phyloP scores from a whole-genome alignment of 2,329 filamentous ascomycete species.

The Xylariaceae sp. region DNA sequence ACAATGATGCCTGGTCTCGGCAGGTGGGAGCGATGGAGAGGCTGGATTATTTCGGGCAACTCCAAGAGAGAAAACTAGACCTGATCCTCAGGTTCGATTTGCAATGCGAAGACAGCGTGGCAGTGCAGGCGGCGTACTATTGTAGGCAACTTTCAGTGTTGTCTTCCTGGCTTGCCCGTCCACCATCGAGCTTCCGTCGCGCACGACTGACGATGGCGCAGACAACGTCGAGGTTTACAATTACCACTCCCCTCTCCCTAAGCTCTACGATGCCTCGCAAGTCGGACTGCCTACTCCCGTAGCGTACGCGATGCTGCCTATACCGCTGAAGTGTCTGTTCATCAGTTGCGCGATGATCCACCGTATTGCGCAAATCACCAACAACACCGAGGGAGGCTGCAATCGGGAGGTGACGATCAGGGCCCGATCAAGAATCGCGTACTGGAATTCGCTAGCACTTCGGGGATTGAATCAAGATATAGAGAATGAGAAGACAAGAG shows the following conservation, averaged over 20 bases:
- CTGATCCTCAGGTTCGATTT: slow-evolving; percentile 14
- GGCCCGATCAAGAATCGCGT: slow-evolving; percentile 13
- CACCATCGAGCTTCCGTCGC: too few relatives aligned
- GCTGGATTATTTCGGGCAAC: neutral
- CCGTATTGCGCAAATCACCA: slow-evolving; percentile 7
- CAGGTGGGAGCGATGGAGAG: too few relatives aligned
- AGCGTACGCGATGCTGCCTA: slow-evolving; percentile 8
- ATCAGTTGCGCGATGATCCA: slow-evolving; percentile 18
- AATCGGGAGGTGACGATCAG: slow-evolving; percentile 3
- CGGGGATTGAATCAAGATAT: slow-evolving; percentile 27
- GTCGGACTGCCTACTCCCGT: slow-evolving; percentile 8
- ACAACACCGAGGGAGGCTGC: slow-evolving; percentile 6
- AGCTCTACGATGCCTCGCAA: slow-evolving; percentile 7
- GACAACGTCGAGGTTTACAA: slow-evolving; percentile 29
- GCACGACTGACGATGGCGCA: slow-evolving; percentile 4
- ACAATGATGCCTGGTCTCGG: too few relatives aligned
- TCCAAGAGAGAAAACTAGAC: slow-evolving; percentile 4
- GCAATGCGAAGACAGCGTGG: slow-evolving; percentile 14
- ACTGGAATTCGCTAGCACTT: slow-evolving; percentile 24
- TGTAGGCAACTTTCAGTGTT: slow-evolving; percentile 19
- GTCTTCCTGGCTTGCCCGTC: too few relatives aligned
- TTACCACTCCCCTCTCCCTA: slow-evolving; percentile 10
- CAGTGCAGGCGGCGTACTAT: slow-evolving; percentile 24
- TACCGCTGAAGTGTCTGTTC: slow-evolving; percentile 13
- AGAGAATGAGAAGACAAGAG: slow-evolving; percentile 11